Evolutionary conservation across 2,329 filamentous ascomycete species (phyloP), one percentile per base, ranked within the genome.

Genomic region (Paecilomyces dactylethromorphus): DNA sequence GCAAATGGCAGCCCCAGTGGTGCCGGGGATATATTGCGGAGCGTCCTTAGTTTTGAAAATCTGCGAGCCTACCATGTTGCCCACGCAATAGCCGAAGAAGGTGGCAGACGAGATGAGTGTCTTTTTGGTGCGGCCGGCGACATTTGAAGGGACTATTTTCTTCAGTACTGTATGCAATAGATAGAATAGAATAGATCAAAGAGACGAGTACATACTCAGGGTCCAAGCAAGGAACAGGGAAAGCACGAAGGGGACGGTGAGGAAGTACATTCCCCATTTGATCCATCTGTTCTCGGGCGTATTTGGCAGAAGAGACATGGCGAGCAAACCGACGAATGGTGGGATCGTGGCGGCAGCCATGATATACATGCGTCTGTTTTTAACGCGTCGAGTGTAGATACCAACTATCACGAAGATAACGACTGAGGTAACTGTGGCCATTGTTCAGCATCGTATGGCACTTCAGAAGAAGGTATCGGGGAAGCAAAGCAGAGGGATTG

Each of bases 81-180:
- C 35, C 13, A 39, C 35, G 13, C 35, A 39, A 5, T 39, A 39
- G 35, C 35, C 35, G 13, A 78, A 70, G 57, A 81, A 80, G 1
- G 78, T 77, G 45, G 78, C 75, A 3, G 77, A 77, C 15, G 72
- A 77, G 13, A 75, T 77, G 50, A 80, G 65, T 3, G 78, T 79
- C 31, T 78, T 76, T 62, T 81, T 80, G 0, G 78, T 81, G 8
- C 77, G 71, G 6, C 78, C 78, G 6, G 76, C 77, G 2, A 78
- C 71, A 62, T 81, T 81, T 31, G 75, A 78, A 0, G 78, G 76
- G 53, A 80, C 73, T 45, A 11, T 56, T 7, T 39, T 39, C 5
- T 39, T 39, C n/a, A 39, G 35, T n/a, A n/a, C n/a, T 13, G 11
- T 39, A 1, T 39, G n/a, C 13, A 6, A 39, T 39, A 13, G 26